A percentile compares a stretch with the other conserved stretches of the same genome.
Conservation (phyloP, 768 basidiomycete species). For the Mycena epipterygia region DNA sequence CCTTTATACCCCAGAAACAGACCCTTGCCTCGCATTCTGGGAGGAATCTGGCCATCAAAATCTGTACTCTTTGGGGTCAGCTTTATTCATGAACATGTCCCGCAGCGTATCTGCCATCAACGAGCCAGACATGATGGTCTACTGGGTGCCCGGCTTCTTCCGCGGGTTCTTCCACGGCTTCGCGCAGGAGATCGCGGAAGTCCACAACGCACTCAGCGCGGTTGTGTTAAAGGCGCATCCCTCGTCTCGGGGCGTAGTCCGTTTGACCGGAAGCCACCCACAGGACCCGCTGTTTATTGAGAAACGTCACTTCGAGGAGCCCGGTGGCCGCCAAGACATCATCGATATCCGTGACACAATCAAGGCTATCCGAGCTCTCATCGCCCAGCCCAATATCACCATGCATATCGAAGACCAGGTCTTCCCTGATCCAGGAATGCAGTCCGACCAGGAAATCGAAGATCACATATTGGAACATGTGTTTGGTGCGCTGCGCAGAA, state of each 20-base stretch:
- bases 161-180: constrained; percentile 27
- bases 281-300: constrained; percentile 45
- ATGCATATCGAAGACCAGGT: constrained; percentile 37
- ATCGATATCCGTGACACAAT: constrained; percentile 42
- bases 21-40: constrained; percentile 46
- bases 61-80: constrained; percentile 42
- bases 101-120: constrained; percentile 35
- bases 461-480: constrained; percentile 39
- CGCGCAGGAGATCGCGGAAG: constrained; percentile 35
- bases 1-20: constrained; percentile 38
- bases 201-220: constrained; percentile 40
- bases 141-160: constrained; percentile 39
- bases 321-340: constrained; percentile 39
- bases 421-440: constrained; percentile 37
- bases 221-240: constrained; percentile 43
- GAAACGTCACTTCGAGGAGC: constrained; percentile 43
- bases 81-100: constrained; percentile 34
- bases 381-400: constrained; percentile 26
- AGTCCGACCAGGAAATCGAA: constrained; percentile 37
- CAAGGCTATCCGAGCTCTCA: constrained; percentile 38
- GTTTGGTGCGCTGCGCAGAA: constrained; percentile 34
- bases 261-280: constrained; percentile 43
- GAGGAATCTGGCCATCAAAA: constrained; percentile 38
- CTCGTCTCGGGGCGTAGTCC: constrained; percentile 42
- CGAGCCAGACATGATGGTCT: constrained; percentile 45